Evolutionary conservation across 1,284 basidiomycete species (phyloP).

Genomic region (Apiotrichum gracile): DNA sequence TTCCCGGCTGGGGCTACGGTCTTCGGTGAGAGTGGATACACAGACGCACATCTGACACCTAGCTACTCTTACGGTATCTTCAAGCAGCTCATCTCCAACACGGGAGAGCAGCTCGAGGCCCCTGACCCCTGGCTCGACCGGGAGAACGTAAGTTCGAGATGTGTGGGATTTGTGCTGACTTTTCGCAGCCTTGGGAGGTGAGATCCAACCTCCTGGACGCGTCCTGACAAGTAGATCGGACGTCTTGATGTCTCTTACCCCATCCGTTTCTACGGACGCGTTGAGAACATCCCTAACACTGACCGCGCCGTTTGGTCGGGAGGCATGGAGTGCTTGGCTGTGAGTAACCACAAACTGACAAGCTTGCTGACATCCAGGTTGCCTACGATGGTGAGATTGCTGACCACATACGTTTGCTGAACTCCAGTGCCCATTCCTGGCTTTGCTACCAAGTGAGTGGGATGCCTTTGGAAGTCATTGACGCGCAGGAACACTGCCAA

Average conservation of each 20-base stretch:
- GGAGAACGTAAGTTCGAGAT: slow-evolving; percentile 56
- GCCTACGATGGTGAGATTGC: slow-evolving; percentile 68
- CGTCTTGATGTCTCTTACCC: slow-evolving; percentile 66
- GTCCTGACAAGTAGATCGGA: slow-evolving; percentile 51
- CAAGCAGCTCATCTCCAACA: slow-evolving; percentile 72
- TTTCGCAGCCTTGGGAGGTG: slow-evolving; percentile 56
- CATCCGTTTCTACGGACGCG: slow-evolving; percentile 76
- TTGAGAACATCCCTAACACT: slow-evolving; percentile 62
- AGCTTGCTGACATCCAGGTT: slow-evolving; percentile 38
- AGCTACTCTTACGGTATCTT: slow-evolving; percentile 86
- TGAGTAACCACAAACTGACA: background rate
- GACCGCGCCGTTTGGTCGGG: slow-evolving; percentile 70
- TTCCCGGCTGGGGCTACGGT: slow-evolving; percentile 84
- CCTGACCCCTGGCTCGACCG: slow-evolving; percentile 88
- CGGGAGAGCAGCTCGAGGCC: slow-evolving; percentile 76
- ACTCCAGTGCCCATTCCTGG: slow-evolving; percentile 69
- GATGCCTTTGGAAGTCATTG: background rate
- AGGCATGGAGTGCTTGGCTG: slow-evolving; percentile 82
- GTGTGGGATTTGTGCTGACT: slow-evolving; percentile 1
- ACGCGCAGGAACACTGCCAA: slow-evolving; percentile 47
- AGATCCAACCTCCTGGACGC: background rate
- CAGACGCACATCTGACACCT: background rate
- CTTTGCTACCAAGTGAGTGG: slow-evolving; percentile 43
- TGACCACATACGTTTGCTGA: background rate
- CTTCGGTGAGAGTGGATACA: slow-evolving; percentile 50